phyloP scores from a whole-genome alignment of 345 rosid species.

The Citrus mangshanensis region DNA sequence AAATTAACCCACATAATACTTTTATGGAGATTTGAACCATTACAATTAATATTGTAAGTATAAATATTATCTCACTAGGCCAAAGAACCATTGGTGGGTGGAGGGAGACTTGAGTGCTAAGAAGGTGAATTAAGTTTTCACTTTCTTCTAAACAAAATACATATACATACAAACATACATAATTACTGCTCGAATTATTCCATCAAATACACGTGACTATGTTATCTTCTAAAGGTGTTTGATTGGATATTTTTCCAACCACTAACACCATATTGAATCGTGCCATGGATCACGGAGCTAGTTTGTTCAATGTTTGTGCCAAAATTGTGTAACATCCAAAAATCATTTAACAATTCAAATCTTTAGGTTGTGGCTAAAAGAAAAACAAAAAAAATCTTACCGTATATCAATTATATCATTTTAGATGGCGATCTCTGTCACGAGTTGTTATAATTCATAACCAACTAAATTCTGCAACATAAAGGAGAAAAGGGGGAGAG shows the following conservation, averaged over 20 bases:
- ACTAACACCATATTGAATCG: neutral
- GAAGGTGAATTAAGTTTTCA: conserved; percentile 15
- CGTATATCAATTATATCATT: neutral
- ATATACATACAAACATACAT: neutral
- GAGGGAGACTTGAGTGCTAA: neutral
- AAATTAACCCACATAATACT: no score
- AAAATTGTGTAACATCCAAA: neutral
- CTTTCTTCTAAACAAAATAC: neutral
- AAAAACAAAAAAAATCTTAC: neutral
- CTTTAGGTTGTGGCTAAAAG: neutral
- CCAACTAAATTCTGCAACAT: neutral
- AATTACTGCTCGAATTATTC: conserved; percentile 1
- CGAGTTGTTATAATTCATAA: neutral
- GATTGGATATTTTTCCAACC: conserved; percentile 4
- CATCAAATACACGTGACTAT: conserved; percentile 12
- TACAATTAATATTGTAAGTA: no score
- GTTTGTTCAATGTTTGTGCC: neutral
- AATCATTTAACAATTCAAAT: neutral
- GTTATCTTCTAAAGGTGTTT: neutral
- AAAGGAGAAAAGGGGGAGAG: no score
- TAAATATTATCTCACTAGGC: no score
- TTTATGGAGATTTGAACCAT: no score
- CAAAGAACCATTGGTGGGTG: neutral
- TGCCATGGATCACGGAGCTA: neutral
- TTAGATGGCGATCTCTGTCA: neutral